Evolutionary conservation across 495 filamentous ascomycete genomes (phyloP).

Genomic region (Aspergillus hancockii): DNA sequence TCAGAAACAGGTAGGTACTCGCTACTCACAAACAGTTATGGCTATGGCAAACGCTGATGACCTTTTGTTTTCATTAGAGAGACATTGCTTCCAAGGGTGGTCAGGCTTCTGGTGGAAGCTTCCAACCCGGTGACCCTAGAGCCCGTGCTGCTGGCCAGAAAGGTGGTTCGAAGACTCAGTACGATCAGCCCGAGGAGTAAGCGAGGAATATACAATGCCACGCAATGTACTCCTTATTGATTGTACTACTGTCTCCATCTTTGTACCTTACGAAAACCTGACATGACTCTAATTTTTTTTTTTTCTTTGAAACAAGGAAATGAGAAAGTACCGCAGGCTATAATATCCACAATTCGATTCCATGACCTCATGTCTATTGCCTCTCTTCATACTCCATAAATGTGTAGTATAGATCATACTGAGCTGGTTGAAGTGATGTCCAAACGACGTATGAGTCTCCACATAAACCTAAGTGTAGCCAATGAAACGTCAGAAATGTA

Average conservation of each 20-base stretch:
- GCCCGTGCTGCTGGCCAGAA: slow-evolving; percentile 50
- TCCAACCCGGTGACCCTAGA: slow-evolving; percentile 45
- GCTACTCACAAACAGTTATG: background rate
- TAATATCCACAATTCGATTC: too few relatives aligned
- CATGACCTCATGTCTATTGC: too few relatives aligned
- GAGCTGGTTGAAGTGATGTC: background rate
- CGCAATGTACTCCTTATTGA: background rate
- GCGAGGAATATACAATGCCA: slow-evolving; percentile 12
- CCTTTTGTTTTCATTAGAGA: slow-evolving; percentile 22
- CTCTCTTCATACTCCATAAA: too few relatives aligned
- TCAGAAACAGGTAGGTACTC: slow-evolving; percentile 49
- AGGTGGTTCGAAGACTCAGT: slow-evolving; percentile 31
- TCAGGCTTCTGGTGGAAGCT: slow-evolving; percentile 48
- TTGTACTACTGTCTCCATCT: too few relatives aligned
- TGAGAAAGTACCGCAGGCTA: too few relatives aligned
- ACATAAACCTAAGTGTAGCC: background rate
- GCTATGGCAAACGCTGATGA: background rate
- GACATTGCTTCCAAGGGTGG: slow-evolving; percentile 57
- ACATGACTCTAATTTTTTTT: too few relatives aligned
- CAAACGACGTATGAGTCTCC: slow-evolving; percentile 4
- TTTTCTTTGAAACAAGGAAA: too few relatives aligned
- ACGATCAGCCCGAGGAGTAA: slow-evolving; percentile 19
- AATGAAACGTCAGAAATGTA: background rate
- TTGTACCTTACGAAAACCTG: background rate
- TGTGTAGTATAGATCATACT: too few relatives aligned